Conservation (phyloP, 164 flowering plant species). For the Buxus sempervirens region DNA sequence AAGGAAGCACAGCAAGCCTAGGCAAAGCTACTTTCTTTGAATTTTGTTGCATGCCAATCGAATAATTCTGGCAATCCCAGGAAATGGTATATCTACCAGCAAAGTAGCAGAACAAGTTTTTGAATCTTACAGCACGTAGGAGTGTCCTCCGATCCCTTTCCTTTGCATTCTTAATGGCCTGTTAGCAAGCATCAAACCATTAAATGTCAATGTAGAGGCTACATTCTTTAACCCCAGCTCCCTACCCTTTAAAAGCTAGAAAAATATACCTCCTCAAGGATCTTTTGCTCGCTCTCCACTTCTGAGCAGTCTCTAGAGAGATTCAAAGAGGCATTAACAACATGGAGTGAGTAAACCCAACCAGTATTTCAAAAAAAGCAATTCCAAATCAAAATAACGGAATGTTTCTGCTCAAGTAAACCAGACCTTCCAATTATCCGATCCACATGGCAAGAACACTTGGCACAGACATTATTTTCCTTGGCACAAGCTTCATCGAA, state of each 20-base stretch:
- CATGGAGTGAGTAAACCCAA: not conserved
- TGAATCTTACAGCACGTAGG: slow-evolving; percentile 71
- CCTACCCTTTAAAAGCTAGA: not conserved
- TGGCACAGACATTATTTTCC: slow-evolving; percentile 82
- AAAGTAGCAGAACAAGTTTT: not conserved
- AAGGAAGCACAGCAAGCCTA: too few species aligned
- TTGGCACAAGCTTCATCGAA: slow-evolving; percentile 74
- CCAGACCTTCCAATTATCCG: slow-evolving; percentile 72
- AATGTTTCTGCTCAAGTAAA: not conserved
- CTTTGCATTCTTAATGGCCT: slow-evolving; percentile 92
- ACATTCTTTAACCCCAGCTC: too few species aligned
- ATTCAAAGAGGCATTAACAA: not conserved
- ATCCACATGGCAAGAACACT: slow-evolving; percentile 72
- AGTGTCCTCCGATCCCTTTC: slow-evolving; percentile 87
- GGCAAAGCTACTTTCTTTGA: too few species aligned
- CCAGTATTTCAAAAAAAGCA: not conserved
- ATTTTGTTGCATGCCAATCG: not conserved
- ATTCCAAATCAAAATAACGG: too few species aligned
- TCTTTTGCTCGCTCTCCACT: slow-evolving; percentile 83
- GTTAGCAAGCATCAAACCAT: slow-evolving; percentile 16
- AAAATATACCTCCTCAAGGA: slow-evolving; percentile 64
- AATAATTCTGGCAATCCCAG: not conserved
- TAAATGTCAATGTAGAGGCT: not conserved
- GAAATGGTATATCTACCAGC: not conserved
- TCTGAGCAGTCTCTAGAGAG: slow-evolving; percentile 56